These are phyloP conservation scores for Narthecium ossifragum DNA, from an alignment of 106 monocot species.

Conservation along the genomic window DNA sequence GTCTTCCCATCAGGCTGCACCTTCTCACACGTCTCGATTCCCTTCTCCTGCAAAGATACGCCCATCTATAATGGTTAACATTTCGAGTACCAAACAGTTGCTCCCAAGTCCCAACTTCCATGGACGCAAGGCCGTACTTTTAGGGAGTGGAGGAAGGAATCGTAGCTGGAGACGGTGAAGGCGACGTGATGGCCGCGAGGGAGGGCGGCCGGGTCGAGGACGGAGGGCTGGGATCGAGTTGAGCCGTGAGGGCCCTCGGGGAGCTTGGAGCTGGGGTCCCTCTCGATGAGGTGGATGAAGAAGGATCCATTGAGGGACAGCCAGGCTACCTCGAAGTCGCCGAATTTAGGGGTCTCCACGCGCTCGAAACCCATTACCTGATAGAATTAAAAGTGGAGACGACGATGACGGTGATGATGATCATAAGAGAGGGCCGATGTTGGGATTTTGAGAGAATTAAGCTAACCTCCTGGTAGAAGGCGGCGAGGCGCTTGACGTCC, in stretches of 20 bases:
- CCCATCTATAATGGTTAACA: too few species aligned
- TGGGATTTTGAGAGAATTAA: background rate
- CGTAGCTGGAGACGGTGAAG: slow-evolving; percentile 63
- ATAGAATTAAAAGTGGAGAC: background rate
- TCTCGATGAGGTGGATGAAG: slow-evolving; percentile 76
- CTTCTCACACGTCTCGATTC: slow-evolving; percentile 53
- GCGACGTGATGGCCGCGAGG: slow-evolving; percentile 61
- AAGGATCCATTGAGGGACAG: slow-evolving; percentile 41
- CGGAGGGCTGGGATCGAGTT: background rate
- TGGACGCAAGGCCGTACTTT: slow-evolving; percentile 31
- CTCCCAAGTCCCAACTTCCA: too few species aligned
- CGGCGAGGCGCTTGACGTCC: slow-evolving; percentile 69
- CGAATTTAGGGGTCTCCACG: slow-evolving; percentile 53
- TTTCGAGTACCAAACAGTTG: too few species aligned
- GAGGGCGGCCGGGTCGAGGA: slow-evolving; percentile 42
- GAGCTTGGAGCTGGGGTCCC: slow-evolving; percentile 54
- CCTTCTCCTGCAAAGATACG: slow-evolving; percentile 33
- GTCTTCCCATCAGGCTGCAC: slow-evolving; percentile 79
- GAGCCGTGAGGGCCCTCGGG: slow-evolving; percentile 38
- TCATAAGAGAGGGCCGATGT: background rate
- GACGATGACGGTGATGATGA: background rate
- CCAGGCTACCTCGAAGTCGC: slow-evolving; percentile 63
- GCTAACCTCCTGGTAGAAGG: slow-evolving; percentile 68
- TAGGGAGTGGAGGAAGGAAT: slow-evolving; percentile 40
- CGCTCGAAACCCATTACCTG: slow-evolving; percentile 76